phyloP scores from a whole-genome alignment of 108 stramenopile species.

The Schizochytrium sp. region DNA sequence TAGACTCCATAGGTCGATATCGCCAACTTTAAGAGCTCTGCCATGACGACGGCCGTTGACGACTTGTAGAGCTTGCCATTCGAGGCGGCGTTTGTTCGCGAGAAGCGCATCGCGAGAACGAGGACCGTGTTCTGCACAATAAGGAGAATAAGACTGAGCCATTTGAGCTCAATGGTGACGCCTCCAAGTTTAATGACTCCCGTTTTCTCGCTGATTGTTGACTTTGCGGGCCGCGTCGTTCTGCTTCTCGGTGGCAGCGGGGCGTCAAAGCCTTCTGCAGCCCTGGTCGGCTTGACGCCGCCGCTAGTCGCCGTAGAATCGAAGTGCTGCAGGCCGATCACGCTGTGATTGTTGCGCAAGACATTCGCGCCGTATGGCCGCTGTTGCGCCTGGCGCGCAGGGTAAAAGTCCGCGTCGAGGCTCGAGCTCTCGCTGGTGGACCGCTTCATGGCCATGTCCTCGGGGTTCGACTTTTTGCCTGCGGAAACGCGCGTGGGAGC shows the following conservation, averaged over 20 bases:
- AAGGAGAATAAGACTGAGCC: neutral
- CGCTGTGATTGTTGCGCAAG: no score
- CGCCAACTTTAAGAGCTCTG: neutral
- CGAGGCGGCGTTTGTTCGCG: neutral
- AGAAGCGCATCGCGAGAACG: slow-evolving; percentile 17
- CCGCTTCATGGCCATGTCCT: neutral
- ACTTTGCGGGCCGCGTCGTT: neutral
- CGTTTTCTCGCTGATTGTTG: neutral
- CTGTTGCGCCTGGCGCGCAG: neutral
- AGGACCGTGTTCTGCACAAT: neutral
- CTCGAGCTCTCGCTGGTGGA: neutral
- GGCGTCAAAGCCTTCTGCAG: neutral
- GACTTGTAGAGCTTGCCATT: neutral
- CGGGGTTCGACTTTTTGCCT: no score
- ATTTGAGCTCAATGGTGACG: neutral
- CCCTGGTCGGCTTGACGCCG: neutral
- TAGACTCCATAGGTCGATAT: neutral
- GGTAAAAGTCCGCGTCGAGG: neutral
- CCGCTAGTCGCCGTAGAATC: neutral
- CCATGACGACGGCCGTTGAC: slow-evolving; percentile 6
- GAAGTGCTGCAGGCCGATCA: no score
- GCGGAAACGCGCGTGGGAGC: no score
- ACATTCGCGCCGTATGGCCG: neutral
- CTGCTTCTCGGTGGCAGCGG: neutral
- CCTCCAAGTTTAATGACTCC: neutral